These are phyloP conservation scores for Citrullus mucosospermus DNA, from an alignment of 306 rosid species.

Conservation along the genomic window DNA sequence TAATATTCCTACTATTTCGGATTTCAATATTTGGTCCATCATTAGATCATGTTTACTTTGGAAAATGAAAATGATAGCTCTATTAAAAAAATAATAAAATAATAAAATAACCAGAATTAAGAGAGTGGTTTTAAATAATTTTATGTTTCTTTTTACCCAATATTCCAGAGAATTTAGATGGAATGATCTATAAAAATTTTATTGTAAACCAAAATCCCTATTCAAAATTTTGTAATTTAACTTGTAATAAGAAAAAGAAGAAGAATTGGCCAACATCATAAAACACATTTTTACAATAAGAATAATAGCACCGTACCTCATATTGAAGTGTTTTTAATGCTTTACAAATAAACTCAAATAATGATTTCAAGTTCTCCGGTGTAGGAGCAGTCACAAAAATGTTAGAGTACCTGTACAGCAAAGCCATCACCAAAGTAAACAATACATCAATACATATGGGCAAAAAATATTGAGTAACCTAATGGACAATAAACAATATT, in stretches of 20 bases:
- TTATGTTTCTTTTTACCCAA: background rate
- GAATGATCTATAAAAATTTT: background rate
- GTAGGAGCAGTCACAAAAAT: slow-evolving; percentile 90
- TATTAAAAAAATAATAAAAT: background rate
- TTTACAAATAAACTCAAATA: slow-evolving; percentile 73
- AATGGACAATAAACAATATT: background rate
- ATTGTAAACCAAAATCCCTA: background rate
- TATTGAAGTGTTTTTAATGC: slow-evolving; percentile 65
- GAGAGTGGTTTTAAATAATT: background rate
- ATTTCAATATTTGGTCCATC: too few relatives aligned
- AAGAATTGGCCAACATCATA: background rate
- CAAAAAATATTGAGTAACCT: too few relatives aligned
- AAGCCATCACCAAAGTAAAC: slow-evolving; percentile 16
- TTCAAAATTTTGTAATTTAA: background rate
- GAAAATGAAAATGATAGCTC: background rate
- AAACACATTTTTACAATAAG: background rate
- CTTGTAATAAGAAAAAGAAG: background rate
- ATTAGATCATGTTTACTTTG: background rate
- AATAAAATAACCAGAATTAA: too few relatives aligned
- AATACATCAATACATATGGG: background rate
- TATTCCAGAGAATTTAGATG: background rate
- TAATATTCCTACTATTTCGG: too few relatives aligned
- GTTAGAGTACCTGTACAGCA: slow-evolving; percentile 61
- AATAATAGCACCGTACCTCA: slow-evolving; percentile 40
- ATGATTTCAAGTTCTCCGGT: slow-evolving; percentile 77